phyloP scores from a whole-genome alignment of 1,284 basidiomycete species.

The Megacollybia platyphylla region DNA sequence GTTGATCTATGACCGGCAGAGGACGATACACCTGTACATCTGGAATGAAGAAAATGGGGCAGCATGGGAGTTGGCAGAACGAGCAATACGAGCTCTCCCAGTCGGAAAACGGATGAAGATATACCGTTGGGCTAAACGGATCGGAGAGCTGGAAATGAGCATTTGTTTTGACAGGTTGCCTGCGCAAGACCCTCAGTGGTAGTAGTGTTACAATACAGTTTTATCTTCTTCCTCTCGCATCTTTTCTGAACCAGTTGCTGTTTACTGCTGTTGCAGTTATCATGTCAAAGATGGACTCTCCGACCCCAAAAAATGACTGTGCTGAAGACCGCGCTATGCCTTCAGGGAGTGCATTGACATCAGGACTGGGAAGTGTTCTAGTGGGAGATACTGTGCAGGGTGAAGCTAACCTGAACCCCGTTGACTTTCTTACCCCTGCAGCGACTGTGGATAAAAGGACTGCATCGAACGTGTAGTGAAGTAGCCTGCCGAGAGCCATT shows the following conservation, averaged over 20 bases:
- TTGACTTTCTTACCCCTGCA: slow-evolving; percentile 86
- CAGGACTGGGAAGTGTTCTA: slow-evolving; percentile 35
- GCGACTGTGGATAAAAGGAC: slow-evolving; percentile 81
- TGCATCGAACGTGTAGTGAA: slow-evolving; percentile 81
- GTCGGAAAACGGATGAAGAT: slow-evolving; percentile 15
- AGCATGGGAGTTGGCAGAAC: slow-evolving; percentile 12
- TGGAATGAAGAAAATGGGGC: slow-evolving; percentile 8
- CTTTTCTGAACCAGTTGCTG: slow-evolving; percentile 62
- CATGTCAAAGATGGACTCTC: slow-evolving; percentile 83
- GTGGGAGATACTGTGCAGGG: background rate
- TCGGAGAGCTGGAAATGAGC: slow-evolving; percentile 15
- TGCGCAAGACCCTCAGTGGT: slow-evolving; percentile 17
- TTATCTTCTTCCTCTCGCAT: background rate
- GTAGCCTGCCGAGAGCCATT: slow-evolving; percentile 42
- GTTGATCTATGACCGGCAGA: slow-evolving; percentile 26
- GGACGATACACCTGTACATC: slow-evolving; percentile 21
- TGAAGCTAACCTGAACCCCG: slow-evolving; percentile 72
- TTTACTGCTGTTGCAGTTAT: slow-evolving; percentile 72
- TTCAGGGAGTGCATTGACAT: slow-evolving; percentile 61
- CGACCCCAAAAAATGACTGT: slow-evolving; percentile 76
- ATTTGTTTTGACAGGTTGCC: slow-evolving; percentile 20
- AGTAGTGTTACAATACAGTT: background rate
- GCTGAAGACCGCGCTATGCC: slow-evolving; percentile 64
- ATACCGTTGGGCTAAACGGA: slow-evolving; percentile 18
- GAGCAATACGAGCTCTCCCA: too few relatives aligned